Percentiles rank a stretch among this genome's conserved stretches.
These are phyloP conservation scores for Juncus effusus DNA, from an alignment of 176 grass and related monocot genomes.

Conservation along the genomic window DNA sequence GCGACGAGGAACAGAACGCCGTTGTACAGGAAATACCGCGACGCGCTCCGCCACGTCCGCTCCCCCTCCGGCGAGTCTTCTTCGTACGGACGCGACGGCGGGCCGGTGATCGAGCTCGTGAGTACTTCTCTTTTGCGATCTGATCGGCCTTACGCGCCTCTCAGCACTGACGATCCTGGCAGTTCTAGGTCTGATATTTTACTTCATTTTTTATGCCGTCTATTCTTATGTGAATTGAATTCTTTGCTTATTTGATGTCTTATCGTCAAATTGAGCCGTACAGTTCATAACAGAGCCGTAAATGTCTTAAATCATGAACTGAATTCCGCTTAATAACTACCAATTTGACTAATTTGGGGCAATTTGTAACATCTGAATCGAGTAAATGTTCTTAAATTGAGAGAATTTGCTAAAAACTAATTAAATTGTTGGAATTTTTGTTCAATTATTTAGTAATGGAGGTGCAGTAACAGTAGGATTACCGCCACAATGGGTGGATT, in stretches of 20 bases:
- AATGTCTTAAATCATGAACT: too few species aligned
- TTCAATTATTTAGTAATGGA: constrained; percentile 39
- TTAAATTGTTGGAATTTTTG: constrained; percentile 6
- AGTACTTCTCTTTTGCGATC: constrained; percentile 56
- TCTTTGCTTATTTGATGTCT: too few species aligned
- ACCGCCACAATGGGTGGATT: constrained; percentile 90
- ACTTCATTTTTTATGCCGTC: background rate
- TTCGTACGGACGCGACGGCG: constrained; percentile 36
- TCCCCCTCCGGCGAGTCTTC: constrained; percentile 32
- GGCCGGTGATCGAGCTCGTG: constrained; percentile 75
- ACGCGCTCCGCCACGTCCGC: constrained; percentile 81
- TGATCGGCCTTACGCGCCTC: constrained; percentile 68
- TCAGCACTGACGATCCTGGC: constrained; percentile 83
- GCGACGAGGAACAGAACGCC: constrained; percentile 85
- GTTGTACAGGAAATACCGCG: constrained; percentile 87
- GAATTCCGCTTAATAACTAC: too few species aligned
- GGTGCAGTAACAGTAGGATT: constrained; percentile 48
- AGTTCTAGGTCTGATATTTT: constrained; percentile 49
- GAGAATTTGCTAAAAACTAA: constrained; percentile 1
- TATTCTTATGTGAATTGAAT: background rate
- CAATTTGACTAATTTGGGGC: too few species aligned
- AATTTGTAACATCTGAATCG: background rate
- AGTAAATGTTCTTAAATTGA: background rate
- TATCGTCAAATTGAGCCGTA: too few species aligned
- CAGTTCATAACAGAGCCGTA: too few species aligned